These are phyloP conservation scores for Acer saccharum DNA, from an alignment of 345 rosid genomes.

Conservation along the genomic window DNA sequence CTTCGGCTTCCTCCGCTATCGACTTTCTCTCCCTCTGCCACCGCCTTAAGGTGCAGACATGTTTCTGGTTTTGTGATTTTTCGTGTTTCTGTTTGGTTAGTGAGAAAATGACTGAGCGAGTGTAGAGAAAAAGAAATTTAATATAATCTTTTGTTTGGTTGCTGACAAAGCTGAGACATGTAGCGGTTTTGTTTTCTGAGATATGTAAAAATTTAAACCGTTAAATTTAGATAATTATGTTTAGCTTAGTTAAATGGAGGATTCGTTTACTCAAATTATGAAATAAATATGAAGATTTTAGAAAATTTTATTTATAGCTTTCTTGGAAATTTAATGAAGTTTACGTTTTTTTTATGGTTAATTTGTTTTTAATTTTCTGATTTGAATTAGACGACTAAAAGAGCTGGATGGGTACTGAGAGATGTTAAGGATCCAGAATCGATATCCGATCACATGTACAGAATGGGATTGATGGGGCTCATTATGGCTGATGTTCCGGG, in stretches of 20 bases:
- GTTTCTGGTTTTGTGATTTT: neutral
- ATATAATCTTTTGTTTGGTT: neutral
- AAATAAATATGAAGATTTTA: too few species aligned
- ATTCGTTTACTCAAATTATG: too few species aligned
- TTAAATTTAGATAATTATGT: too few species aligned
- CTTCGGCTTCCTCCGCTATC: conserved; percentile 63
- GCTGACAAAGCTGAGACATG: neutral
- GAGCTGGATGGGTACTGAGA: conserved; percentile 89
- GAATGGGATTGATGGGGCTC: conserved; percentile 96
- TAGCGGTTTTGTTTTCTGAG: neutral
- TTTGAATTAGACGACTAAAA: conserved; percentile 68
- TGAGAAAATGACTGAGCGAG: conserved; percentile 1
- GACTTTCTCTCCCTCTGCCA: conserved; percentile 93
- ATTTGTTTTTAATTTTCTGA: neutral
- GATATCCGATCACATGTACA: conserved; percentile 88
- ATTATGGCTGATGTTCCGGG: conserved; percentile 79
- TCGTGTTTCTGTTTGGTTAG: neutral
- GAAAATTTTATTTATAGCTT: too few species aligned
- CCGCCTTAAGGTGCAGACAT: conserved; percentile 62
- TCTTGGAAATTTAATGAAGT: too few species aligned
- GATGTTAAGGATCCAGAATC: conserved; percentile 81
- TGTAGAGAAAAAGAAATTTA: neutral
- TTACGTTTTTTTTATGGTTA: too few species aligned
- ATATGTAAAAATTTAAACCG: too few species aligned
- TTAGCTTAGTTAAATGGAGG: too few species aligned